Evolutionary conservation across 129 eudicot genomes (phyloP), one percentile per base, ranked within the genome.

Genomic region (Ambrosia artemisiifolia): DNA sequence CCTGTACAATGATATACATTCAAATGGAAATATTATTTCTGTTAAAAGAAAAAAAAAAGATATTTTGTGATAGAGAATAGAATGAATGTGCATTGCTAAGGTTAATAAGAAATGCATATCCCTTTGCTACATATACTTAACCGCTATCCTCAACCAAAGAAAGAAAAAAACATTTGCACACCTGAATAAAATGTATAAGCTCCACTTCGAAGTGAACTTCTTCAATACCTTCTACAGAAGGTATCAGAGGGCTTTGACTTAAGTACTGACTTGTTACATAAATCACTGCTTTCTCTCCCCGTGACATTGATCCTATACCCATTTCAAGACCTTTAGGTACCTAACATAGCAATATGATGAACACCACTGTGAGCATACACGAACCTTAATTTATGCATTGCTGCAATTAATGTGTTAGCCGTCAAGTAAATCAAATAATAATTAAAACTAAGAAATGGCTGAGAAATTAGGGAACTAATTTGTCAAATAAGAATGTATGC

Each of bases 291-390:
- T 86, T 95, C 71, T 91, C 99, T 79, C 90, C 91, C 34, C 91
- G 87, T 78, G 97, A 71, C 99, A 95, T 95, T 55, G 99, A 86
- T 69, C 94, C 99, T 63, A 95, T 88, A 75, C 91, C 99, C 97
- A 90, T 84, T 83, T 95, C 99, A 70, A 95, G 89, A 85, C 99
- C 99, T 79, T 88, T 83, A 38, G 99, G 97, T 71, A 95, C 85
- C 99, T 95, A 77, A 51, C 6, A 67, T 6, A 35, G 46, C 65
- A 51, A 71, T 42, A 19, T 7, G 64, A 71, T 42, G 49, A 71
- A 53, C 42, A 42, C 20, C 57, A 10, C 63, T 33, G 42, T 40
- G 44, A 12, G 19, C 19, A 60, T 32, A 13, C 3, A 60, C 0
- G 34, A 19, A 60, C 32, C 17, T 12, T 14, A 33, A 32, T 57